Base-by-base conservation (phyloP, 179 eudicot genomes). In the Spergularia azorica region DNA sequence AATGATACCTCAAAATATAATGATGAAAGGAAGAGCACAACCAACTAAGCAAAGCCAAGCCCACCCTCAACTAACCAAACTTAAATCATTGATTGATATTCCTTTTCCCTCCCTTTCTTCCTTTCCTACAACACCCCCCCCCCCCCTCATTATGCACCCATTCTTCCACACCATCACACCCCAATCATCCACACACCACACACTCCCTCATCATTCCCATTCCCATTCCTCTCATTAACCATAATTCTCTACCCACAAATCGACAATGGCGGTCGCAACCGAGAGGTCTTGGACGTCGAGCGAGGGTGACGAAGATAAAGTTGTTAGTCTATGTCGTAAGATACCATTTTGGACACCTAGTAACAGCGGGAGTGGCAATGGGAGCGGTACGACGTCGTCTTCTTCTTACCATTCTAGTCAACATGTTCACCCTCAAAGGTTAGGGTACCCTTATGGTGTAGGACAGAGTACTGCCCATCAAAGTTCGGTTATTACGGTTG, bases 321-420 rank as follows among this genome's bases (percentile, higher is more conserved):
- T 74, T 11, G 11, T 79, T 26, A 79, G 78, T 66, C 56, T 79
- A 0, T 79, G 32, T 26, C 32, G 82, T 67, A 79, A 79, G 18
- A 73, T 79, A 50, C 78, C 82, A n/a, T 73, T 79, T 26, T 73
- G 78, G 82, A 76, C 69, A 1, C 50, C 57, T 6, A 63, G 72
- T 32, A 71, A 32, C 38, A 72, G 72, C 41, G 32, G 32, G 32
- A 26, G 32, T 26, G 32, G 32, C 32, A 26, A 26, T 26, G 32
- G 32, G 32, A 26, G 32, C 32, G 32, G 32, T 26, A 57, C 73
- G 9, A 71, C 64, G 36, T 9, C 76, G 26, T 63, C 76, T 2
- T 60, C 20, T 4, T 17, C 32, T 17, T 16, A 7, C 51, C 14
- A 21, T 69, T 6, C 64, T 26, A 26, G 52, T 48, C 72, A 67